phyloP scores from a whole-genome alignment of 202 grass and related monocot genomes.

The Schoenoplectus tabernaemontani region DNA sequence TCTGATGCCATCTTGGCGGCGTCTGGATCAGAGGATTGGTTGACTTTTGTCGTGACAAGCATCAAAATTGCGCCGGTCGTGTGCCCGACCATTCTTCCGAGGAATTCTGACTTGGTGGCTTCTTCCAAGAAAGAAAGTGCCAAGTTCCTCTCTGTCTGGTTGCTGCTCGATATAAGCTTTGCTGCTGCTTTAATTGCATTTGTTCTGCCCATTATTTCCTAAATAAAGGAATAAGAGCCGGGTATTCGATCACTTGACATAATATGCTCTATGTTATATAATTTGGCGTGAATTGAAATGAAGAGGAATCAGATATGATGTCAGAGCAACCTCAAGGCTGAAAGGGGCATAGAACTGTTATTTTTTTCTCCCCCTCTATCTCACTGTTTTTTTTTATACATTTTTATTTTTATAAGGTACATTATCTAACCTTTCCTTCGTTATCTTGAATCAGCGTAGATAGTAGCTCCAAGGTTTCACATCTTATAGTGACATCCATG shows the following conservation, averaged over 20 bases:
- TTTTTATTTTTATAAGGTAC: background rate
- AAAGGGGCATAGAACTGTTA: background rate
- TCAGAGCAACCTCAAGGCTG: background rate
- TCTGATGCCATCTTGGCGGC: constrained; percentile 53
- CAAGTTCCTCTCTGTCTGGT: constrained; percentile 50
- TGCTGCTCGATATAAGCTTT: constrained; percentile 61
- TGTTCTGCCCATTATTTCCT: constrained; percentile 76
- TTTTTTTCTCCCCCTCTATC: background rate
- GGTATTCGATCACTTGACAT: background rate
- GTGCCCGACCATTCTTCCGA: constrained; percentile 56
- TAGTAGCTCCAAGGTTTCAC: constrained; percentile 55
- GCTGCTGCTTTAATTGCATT: constrained; percentile 53
- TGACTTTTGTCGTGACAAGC: constrained; percentile 88
- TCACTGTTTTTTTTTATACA: background rate
- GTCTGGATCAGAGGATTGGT: constrained; percentile 40
- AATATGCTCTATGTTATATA: background rate
- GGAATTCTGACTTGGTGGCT: constrained; percentile 53
- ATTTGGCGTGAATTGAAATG: background rate
- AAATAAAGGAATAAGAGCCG: background rate
- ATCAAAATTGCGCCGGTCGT: constrained; percentile 59
- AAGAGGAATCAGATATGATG: background rate
- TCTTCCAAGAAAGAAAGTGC: constrained; percentile 72
- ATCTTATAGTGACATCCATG: constrained; percentile 42
- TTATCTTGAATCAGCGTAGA: constrained; percentile 56
- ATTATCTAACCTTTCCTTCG: constrained; percentile 57